These are phyloP conservation scores for Pseudocercospora macadamiae DNA, from an alignment of 2,329 filamentous ascomycete species.

Conservation along the genomic window DNA sequence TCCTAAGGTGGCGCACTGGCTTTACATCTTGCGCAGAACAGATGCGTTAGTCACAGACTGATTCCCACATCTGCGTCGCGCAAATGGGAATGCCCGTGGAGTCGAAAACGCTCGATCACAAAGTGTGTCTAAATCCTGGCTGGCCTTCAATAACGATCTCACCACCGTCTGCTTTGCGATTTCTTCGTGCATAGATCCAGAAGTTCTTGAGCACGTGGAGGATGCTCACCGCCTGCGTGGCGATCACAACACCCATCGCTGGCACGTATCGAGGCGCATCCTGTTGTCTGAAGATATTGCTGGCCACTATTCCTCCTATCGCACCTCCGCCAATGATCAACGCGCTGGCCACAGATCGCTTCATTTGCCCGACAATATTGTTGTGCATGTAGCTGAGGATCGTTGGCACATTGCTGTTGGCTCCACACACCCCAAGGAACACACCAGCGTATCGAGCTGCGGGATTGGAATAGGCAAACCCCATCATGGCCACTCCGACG, in stretches of 20 bases:
- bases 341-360: slow-evolving; percentile 75
- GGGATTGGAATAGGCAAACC: slow-evolving; percentile 18
- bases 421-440: slow-evolving; percentile 72
- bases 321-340: slow-evolving; percentile 74
- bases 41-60: slow-evolving; percentile 29
- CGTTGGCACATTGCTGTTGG: slow-evolving; percentile 75
- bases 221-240: slow-evolving; percentile 26
- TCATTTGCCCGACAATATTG: slow-evolving; percentile 86
- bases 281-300: slow-evolving; percentile 67
- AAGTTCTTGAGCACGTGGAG: slow-evolving; percentile 29
- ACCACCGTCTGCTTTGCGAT: slow-evolving; percentile 44
- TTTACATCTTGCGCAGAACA: slow-evolving; percentile 45
- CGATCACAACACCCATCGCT: slow-evolving; percentile 26
- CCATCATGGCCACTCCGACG: slow-evolving; percentile 23
- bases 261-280: slow-evolving; percentile 35
- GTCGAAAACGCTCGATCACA: neutral
- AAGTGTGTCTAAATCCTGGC: slow-evolving; percentile 32
- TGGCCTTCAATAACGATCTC: slow-evolving; percentile 45
- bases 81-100: neutral
- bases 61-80: neutral
- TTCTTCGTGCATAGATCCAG: slow-evolving; percentile 33
- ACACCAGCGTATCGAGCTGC: slow-evolving; percentile 65
- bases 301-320: slow-evolving; percentile 75
- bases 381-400: slow-evolving; percentile 79
- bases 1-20: slow-evolving; percentile 43